phyloP scores from a whole-genome alignment of 495 filamentous ascomycete species.

The Lepidopterella palustris region DNA sequence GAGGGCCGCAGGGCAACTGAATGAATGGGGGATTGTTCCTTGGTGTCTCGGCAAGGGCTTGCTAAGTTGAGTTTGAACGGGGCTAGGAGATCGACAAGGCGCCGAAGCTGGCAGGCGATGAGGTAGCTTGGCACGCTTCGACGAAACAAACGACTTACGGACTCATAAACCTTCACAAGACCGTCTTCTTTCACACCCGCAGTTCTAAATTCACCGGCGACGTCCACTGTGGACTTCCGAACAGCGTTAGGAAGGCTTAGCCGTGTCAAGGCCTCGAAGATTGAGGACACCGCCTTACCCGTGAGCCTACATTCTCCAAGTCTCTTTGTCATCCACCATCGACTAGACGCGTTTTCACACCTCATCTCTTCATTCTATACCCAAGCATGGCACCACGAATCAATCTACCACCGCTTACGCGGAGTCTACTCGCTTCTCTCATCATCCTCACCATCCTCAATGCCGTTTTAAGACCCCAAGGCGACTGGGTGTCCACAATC shows the following conservation, averaged over 20 bases:
- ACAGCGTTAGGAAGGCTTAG: too few species aligned
- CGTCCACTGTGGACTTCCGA: too few species aligned
- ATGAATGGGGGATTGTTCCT: background rate
- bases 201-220: too few species aligned
- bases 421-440: conserved; percentile 66
- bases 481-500: conserved; percentile 40
- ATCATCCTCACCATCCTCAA: conserved; percentile 73
- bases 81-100: background rate
- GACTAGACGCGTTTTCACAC: background rate
- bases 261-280: too few species aligned
- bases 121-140: background rate
- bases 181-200: too few species aligned
- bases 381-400: conserved; percentile 70
- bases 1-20: background rate
- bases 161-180: too few species aligned
- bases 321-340: background rate
- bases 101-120: too few species aligned
- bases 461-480: conserved; percentile 56
- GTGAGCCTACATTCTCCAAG: background rate
- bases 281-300: too few species aligned
- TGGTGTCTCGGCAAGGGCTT: background rate
- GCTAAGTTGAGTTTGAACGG: too few species aligned
- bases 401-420: conserved; percentile 87
- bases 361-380: background rate
- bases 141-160: background rate